These are phyloP conservation scores for Tympanopsis confertula DNA, from an alignment of 2,329 filamentous ascomycete species.

Conservation along the genomic window DNA sequence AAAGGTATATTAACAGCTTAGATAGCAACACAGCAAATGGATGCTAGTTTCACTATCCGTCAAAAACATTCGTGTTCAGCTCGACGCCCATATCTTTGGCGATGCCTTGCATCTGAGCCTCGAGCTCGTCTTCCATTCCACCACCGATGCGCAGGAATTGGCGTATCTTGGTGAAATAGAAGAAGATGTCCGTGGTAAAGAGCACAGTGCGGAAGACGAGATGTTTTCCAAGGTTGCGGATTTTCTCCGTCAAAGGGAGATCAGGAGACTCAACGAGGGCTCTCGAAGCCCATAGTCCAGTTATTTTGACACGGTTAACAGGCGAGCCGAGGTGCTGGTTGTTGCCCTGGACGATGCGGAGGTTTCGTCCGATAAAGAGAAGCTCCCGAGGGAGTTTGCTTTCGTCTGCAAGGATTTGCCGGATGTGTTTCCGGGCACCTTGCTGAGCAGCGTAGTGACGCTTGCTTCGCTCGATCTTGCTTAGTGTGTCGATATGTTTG, in stretches of 20 bases:
- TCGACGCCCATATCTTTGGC: conserved; percentile 88
- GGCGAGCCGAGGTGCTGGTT: conserved; percentile 65
- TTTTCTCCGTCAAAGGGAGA: conserved; percentile 47
- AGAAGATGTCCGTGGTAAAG: conserved; percentile 65
- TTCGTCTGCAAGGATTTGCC: conserved; percentile 56
- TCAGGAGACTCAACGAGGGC: conserved; percentile 68
- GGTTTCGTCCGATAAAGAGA: conserved; percentile 62
- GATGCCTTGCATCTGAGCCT: conserved; percentile 74
- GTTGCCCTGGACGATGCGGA: conserved; percentile 64
- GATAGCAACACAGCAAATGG: too few species aligned
- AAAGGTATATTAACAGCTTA: too few species aligned
- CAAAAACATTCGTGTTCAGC: conserved; percentile 77
- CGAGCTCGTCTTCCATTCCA: conserved; percentile 91
- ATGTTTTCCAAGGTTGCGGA: conserved; percentile 64
- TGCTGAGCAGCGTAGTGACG: conserved; percentile 68
- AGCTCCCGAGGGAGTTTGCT: conserved; percentile 60
- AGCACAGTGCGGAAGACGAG: conserved; percentile 72
- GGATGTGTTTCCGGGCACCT: conserved; percentile 51
- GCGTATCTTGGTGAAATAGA: conserved; percentile 67
- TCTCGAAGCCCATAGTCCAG: conserved; percentile 76
- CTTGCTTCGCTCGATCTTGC: conserved; percentile 40
- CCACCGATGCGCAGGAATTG: conserved; percentile 67
- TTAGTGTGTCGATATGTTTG: conserved; percentile 40
- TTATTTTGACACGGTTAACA: conserved; percentile 83
- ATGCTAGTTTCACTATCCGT: too few species aligned